A percentile compares a stretch with the other conserved stretches of the same genome.
Conservation (phyloP, 169 alveolate species). For the Plasmodium sp. region DNA sequence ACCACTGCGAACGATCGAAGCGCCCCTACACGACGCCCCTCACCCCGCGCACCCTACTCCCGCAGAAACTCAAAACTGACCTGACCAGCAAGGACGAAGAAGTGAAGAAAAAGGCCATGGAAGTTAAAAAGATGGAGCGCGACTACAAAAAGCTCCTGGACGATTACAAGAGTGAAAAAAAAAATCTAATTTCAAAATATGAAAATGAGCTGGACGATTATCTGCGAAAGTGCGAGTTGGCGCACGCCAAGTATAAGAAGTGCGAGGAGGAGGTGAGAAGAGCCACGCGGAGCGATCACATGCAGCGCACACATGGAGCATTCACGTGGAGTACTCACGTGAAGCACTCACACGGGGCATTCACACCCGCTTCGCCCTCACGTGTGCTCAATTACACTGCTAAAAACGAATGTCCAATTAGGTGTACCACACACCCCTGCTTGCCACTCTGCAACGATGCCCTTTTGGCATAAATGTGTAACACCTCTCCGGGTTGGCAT, state of each 20-base stretch:
- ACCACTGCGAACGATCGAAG: not conserved
- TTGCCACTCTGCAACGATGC: not conserved
- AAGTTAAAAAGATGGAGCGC: constrained; percentile 45
- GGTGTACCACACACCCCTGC: not conserved
- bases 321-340: too few relatives aligned
- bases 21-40: not conserved
- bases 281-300: too few relatives aligned
- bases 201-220: constrained; percentile 63
- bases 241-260: constrained; percentile 51
- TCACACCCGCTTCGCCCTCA: not conserved
- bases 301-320: not conserved
- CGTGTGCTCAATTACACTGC: not conserved
- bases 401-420: not conserved
- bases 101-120: constrained; percentile 33
- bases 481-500: not conserved
- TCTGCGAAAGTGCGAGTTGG: constrained; percentile 50
- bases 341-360: not conserved
- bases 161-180: constrained; percentile 66
- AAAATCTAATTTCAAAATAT: constrained; percentile 44
- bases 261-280: constrained; percentile 60
- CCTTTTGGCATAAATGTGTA: not conserved
- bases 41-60: not conserved
- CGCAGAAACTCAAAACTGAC: constrained; percentile 49
- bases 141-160: constrained; percentile 62
- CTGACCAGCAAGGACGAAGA: constrained; percentile 47